These are phyloP conservation scores for Neurospora sp. DNA, from an alignment of 495 filamentous ascomycete genomes.

Conservation along the genomic window DNA sequence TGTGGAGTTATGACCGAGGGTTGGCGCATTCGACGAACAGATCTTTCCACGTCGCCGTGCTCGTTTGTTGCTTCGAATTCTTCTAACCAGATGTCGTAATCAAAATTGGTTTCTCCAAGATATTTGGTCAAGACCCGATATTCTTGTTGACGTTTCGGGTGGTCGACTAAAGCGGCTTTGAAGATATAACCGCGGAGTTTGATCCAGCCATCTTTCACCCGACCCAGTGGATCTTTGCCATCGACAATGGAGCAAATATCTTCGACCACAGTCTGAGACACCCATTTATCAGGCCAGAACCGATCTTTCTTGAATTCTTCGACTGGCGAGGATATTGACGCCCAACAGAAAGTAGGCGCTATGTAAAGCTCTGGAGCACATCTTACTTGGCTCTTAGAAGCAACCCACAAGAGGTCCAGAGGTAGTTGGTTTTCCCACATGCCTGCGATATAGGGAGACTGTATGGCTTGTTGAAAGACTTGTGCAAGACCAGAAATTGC, in stretches of 20 bases:
- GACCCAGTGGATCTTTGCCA: neutral
- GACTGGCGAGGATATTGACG: neutral
- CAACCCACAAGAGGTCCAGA: neutral
- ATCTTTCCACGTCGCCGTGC: neutral
- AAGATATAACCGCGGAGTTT: neutral
- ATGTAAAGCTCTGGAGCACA: neutral
- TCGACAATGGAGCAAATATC: neutral
- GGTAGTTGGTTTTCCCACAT: conserved; percentile 11
- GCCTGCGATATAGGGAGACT: conserved; percentile 23
- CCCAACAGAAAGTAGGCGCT: neutral
- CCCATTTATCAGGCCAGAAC: neutral
- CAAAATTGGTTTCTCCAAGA: accelerated
- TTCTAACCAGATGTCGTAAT: neutral
- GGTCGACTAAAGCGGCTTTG: neutral
- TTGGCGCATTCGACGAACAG: neutral
- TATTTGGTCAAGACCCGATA: neutral
- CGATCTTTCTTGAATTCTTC: neutral
- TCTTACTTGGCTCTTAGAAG: neutral
- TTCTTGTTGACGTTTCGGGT: too few relatives aligned
- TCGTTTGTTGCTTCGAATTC: neutral
- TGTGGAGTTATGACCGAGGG: neutral
- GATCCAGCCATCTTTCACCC: neutral
- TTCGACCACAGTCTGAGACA: neutral
- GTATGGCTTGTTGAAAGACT: conserved; percentile 6
- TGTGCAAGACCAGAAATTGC: conserved; percentile 24